Base-by-base conservation (phyloP, 2,329 filamentous ascomycete species). In the Penicillium sp. region DNA sequence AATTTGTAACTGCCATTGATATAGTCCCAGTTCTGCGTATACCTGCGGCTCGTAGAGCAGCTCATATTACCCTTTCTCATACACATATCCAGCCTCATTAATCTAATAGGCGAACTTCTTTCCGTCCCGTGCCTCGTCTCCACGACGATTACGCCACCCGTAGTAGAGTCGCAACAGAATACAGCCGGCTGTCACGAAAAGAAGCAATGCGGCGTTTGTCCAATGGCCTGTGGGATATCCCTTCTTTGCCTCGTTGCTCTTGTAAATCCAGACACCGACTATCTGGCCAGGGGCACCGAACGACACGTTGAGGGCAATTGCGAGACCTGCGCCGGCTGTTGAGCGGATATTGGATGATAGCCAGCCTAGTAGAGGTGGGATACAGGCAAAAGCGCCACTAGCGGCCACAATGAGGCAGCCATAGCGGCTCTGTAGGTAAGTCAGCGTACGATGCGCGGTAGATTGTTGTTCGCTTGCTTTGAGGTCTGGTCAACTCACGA, bases 261-360 rank as follows among this genome's bases (percentile, higher is more conserved):
- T 85, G 69, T 88, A 88, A 53, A 87, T 88, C 84, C 84, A 89
- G 1, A 87, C 83, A 0, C 84, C 86, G 0, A 82, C 79, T 34
- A 89, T 88, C 65, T 88, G 85, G 0, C 86, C 85, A 0, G 84
- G 76, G 0, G 83, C 84, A 0, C 83, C 84, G 41, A 86, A 76
- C 2, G 80, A 82, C 13, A 88, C 80, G 54, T 88, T 88, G 53
- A 89, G 68, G 0, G 84, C 86, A 47, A 88, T 85, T 2, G 84
- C 85, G 10, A 89, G 74, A 0, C 85, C 85, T 0, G 81, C 80
- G 0, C 83, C 78, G 0, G 81, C 80, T 0, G 85, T 87, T 46
- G 77, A 81, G 61, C 80, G 80, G 41, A 87, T 72, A 61, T 89
- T 89, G 34, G 80, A 82, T 8, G 81, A 82, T 6, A 88, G 72